Evolutionary conservation across 1,284 basidiomycete species (phyloP), one percentile per base, ranked within the genome.

Genomic region (Naganishia sp.): DNA sequence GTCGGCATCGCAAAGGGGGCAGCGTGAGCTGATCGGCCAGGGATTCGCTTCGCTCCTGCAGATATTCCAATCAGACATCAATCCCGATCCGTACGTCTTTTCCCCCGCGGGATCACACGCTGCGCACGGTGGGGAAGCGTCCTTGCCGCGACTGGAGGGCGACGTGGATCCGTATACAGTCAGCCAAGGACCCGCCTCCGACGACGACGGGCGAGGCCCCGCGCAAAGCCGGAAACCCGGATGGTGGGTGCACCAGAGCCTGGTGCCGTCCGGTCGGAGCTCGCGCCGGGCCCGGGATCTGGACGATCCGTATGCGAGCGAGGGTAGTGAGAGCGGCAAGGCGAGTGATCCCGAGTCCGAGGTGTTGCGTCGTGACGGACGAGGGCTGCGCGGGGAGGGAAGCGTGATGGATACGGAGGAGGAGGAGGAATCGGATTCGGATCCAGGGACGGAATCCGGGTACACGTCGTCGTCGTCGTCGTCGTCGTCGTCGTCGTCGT

Each of bases 211-310:
- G 2, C 57, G n/a, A 10, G 25, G n/a, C 21, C 61, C 69, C 0
- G 28, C 63, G 28, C 68, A 72, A 6, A 67, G 70, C 43, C 60
- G 72, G 32, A 68, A 70, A 31, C 75, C 74, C 64, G 79, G 79
- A 4, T 81, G 80, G 80, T 68, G 79, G 2, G 79, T 79, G 3
- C 78, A 81, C 71, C 79, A 80, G 64, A 78, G 76, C 60, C 71
- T 79, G 17, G 80, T 79, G 49, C 80, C 79, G 0, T 71, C 77
- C 18, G 45, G 28, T 13, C 17, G 46, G 41, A 35, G 49, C 35
- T 42, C 60, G 28, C 31, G n/a, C 42, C 46, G 67, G 45, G 32
- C 28, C 43, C 49, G 39, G 31, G 52, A 47, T 28, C 46, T 46
- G 41, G 65, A 66, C 47, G 57, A 21, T 18, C 51, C 45, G 25